Percentiles rank a stretch among this genome's conserved stretches.
phyloP scores from a whole-genome alignment of 768 basidiomycete genomes.

The Termitomyces sp. region DNA sequence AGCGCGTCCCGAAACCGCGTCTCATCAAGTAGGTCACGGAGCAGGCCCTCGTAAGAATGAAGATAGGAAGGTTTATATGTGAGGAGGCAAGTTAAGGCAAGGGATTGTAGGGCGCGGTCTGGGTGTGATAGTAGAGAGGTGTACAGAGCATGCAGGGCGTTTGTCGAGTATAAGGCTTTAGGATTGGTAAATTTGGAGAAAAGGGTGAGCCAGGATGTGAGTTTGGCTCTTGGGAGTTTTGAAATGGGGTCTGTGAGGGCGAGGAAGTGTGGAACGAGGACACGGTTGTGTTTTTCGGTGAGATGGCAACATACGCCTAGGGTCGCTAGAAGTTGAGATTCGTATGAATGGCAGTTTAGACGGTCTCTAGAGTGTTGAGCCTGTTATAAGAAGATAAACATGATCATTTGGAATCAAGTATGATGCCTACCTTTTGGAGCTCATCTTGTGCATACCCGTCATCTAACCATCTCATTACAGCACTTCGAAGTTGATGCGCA shows the following conservation, averaged over 20 bases:
- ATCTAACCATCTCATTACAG: constrained; percentile 44
- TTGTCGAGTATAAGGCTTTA: constrained; percentile 73
- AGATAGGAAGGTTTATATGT: constrained; percentile 72
- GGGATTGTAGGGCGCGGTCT: constrained; percentile 69
- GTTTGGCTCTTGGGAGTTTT: constrained; percentile 51
- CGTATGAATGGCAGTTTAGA: constrained; percentile 73
- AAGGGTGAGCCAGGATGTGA: constrained; percentile 73
- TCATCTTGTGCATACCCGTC: constrained; percentile 20
- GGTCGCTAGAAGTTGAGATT: constrained; percentile 68
- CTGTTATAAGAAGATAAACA: constrained; percentile 15
- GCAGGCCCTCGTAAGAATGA: constrained; percentile 50
- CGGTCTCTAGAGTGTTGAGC: constrained; percentile 36
- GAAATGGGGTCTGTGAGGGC: constrained; percentile 33
- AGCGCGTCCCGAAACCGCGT: constrained; percentile 88
- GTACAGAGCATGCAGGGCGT: constrained; percentile 62
- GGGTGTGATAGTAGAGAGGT: constrained; percentile 77
- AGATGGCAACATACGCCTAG: constrained; percentile 65
- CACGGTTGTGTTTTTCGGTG: constrained; percentile 82
- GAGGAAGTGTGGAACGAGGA: constrained; percentile 85
- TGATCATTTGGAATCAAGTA: background rate
- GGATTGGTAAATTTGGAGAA: constrained; percentile 91
- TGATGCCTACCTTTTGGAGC: constrained; percentile 24
- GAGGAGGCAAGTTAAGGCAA: constrained; percentile 72
- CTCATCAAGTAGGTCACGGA: constrained; percentile 74
- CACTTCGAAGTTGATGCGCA: constrained; percentile 52